Evolutionary conservation across 225 moss, liverwort and hornwort species (phyloP).

Genomic region (Physcomitrium patens): DNA sequence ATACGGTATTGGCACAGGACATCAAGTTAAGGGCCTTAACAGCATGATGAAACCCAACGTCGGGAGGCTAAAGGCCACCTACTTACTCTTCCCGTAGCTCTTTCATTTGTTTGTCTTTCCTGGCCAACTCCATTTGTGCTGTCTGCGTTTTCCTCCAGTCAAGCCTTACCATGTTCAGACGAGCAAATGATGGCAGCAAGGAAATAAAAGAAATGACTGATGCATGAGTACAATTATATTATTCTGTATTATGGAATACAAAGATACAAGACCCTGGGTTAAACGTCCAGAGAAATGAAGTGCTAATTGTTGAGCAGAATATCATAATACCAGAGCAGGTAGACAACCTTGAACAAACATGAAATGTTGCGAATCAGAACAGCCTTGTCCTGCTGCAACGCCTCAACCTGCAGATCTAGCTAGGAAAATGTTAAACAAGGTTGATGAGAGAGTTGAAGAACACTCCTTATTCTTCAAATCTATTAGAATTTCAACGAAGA

Average conservation of each 20-base stretch:
- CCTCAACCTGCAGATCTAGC: constrained; percentile 46
- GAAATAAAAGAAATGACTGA: constrained; percentile 1
- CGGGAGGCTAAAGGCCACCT: not conserved
- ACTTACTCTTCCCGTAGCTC: constrained; percentile 70
- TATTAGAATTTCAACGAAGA: not conserved
- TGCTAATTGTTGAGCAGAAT: too few relatives aligned
- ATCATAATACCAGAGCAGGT: not conserved
- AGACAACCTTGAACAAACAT: constrained; percentile 65
- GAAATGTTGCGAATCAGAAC: constrained; percentile 68
- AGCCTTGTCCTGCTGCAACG: constrained; percentile 55
- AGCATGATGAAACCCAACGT: too few relatives aligned
- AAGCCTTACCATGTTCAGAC: constrained; percentile 24
- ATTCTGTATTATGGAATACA: too few relatives aligned
- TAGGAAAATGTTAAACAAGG: constrained; percentile 3
- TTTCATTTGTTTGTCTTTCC: constrained; percentile 72
- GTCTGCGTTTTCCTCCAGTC: constrained; percentile 41
- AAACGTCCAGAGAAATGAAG: too few relatives aligned
- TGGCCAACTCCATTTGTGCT: constrained; percentile 70
- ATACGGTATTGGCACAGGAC: too few relatives aligned
- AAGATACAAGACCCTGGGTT: too few relatives aligned
- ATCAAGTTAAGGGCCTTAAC: too few relatives aligned
- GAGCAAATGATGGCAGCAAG: constrained; percentile 22
- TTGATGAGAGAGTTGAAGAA: constrained; percentile 4
- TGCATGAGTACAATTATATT: not conserved
- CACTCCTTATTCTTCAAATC: not conserved